phyloP scores from a whole-genome alignment of 1,139 yeast species.

The Scheffersomyces cryptocercus region DNA sequence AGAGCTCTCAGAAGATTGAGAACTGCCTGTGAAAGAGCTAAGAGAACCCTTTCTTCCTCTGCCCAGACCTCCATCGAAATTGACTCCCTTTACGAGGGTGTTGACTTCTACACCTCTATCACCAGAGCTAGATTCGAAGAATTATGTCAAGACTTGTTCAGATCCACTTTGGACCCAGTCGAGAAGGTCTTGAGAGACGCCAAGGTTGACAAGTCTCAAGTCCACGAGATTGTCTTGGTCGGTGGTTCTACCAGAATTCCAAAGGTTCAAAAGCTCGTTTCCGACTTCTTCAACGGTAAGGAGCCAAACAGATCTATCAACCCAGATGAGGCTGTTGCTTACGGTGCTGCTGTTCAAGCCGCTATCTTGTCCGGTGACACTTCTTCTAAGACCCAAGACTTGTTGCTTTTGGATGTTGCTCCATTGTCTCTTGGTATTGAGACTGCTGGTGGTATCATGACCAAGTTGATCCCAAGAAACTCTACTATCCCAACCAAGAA shows the following conservation, averaged over 20 bases:
- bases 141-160: slow-evolving; percentile 40
- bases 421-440: slow-evolving; percentile 96
- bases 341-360: slow-evolving; percentile 67
- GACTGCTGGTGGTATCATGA: slow-evolving; percentile 98
- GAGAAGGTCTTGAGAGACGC: slow-evolving; percentile 43
- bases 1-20: slow-evolving; percentile 44
- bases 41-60: slow-evolving; percentile 42
- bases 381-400: slow-evolving; percentile 78
- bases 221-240: slow-evolving; percentile 40
- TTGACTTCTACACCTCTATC: slow-evolving; percentile 41
- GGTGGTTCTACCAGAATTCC: slow-evolving; percentile 48
- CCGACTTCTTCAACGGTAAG: slow-evolving; percentile 43
- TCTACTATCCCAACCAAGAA: slow-evolving; percentile 96
- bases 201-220: slow-evolving; percentile 38
- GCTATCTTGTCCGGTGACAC: slow-evolving; percentile 92
- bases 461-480: slow-evolving; percentile 94
- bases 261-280: slow-evolving; percentile 40
- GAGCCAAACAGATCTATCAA: slow-evolving; percentile 44
- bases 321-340: slow-evolving; percentile 47
- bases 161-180: slow-evolving; percentile 42
- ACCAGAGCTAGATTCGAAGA: slow-evolving; percentile 45
- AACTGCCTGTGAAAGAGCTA: slow-evolving; percentile 44
- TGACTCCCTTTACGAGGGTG: slow-evolving; percentile 40
- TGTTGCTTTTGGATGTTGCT: slow-evolving; percentile 84
- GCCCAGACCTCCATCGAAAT: slow-evolving; percentile 41